Base-by-base conservation (phyloP, 805 yeast genomes). In the Candida loeiensis region DNA sequence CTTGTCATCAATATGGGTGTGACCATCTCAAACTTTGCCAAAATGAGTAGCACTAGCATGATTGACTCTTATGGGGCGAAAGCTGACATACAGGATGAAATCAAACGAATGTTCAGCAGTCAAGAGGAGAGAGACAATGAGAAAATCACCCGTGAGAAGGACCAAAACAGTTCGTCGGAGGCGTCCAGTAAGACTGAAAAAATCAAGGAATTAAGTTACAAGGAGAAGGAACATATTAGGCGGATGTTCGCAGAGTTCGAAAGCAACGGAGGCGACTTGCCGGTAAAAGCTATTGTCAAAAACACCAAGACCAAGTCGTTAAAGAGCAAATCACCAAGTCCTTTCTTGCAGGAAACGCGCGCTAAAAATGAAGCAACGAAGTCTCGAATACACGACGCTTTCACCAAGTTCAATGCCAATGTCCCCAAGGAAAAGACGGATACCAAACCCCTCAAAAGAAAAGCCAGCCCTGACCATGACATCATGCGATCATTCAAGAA, bases 1-100 rank as follows among this genome's bases (percentile, higher is more conserved):
- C 82, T 85, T 0, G 53, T 80, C 29, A 58, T 65, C 1, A 71
- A 74, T 43, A 60, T 81, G 43, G 73, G 76, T 17, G 56, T 83
- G 44, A 65, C 71, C 0, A 58, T 82, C 2, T 67, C 82, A 3
- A 77, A 75, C 41, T 79, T 84, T 53, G 77, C 75, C 28, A 63
- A 66, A 14, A 48, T 70, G 0, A 65, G 61, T 22, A 62, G 67
- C 12, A 51, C 55, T 11, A 52, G 53, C 20, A 53, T 68, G 27
- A 65, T 60, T 18, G 73, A 64, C 39, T 30, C 63, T 1, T 65
- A 62, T 40, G 48, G 56, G 4, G 47, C 37, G 18, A 21, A 33
- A 9, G 14, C 17, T 22, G 34, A 6, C n/a, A n/a, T 32, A 19
- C 40, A 39, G 18, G 50, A 43, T 16, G 40, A 40, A 36, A 44